A percentile compares a stretch with the other conserved stretches of the same genome.
Evolutionary conservation across 257 asterid genomes (phyloP).

Genomic region (Solanum chiquidenum): DNA sequence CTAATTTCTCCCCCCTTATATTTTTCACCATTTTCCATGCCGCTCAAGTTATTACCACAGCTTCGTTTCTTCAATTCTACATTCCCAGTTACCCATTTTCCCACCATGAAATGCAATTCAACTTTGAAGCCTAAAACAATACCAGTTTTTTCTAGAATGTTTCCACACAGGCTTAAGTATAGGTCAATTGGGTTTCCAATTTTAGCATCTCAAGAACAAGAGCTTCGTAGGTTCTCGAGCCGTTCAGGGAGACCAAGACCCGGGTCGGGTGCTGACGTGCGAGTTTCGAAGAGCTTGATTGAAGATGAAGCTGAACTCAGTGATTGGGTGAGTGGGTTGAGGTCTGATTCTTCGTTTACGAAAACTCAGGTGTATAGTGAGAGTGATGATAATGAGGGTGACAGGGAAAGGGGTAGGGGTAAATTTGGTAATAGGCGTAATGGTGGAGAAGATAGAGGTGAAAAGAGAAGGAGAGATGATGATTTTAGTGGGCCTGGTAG

Average conservation of each 20-base stretch:
- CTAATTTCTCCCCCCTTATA: conserved; percentile 1
- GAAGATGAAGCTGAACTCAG: conserved; percentile 95
- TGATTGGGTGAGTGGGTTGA: conserved; percentile 85
- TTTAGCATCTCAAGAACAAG: not conserved
- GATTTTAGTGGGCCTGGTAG: conserved; percentile 6
- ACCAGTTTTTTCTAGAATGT: conserved; percentile 46
- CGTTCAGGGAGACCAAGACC: conserved; percentile 24
- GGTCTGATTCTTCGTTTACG: conserved; percentile 42
- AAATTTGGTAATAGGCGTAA: conserved; percentile 13
- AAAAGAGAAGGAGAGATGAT: conserved; percentile 17
- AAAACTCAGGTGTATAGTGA: conserved; percentile 54
- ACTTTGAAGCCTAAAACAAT: conserved; percentile 10
- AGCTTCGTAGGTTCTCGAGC: conserved; percentile 24
- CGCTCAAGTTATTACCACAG: conserved; percentile 36
- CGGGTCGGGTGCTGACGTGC: conserved; percentile 20
- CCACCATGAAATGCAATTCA: conserved; percentile 16
- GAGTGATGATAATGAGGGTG: conserved; percentile 41
- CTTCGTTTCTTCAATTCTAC: conserved; percentile 19
- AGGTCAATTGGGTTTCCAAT: conserved; percentile 24
- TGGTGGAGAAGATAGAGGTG: conserved; percentile 20
- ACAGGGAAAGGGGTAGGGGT: not conserved
- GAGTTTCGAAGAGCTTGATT: conserved; percentile 59
- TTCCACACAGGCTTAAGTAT: conserved; percentile 46
- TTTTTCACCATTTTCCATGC: conserved; percentile 23
- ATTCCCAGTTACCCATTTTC: conserved; percentile 9